phyloP scores from a whole-genome alignment of 1,139 yeast genomes.

The Sugiyamaella castrensis region DNA sequence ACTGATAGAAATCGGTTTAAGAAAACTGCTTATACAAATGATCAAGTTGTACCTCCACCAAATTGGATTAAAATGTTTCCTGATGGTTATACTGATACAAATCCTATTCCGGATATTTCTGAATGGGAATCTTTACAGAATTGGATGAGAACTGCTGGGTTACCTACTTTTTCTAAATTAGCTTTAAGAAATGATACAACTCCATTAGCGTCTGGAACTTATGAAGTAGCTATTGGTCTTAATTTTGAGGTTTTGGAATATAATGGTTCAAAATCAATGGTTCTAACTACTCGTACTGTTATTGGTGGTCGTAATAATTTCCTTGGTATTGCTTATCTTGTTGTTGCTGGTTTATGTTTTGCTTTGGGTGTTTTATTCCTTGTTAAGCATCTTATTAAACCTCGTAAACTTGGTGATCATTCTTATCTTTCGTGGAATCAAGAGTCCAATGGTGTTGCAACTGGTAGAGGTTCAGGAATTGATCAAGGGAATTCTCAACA shows the following conservation, averaged over 20 bases:
- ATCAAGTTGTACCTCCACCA: constrained; percentile 91
- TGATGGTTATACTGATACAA: constrained; percentile 81
- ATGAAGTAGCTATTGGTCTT: constrained; percentile 68
- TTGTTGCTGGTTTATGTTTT: constrained; percentile 86
- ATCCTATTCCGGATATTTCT: constrained; percentile 73
- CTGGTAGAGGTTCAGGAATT: constrained; percentile 5
- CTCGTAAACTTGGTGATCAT: constrained; percentile 74
- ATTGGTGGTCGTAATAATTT: constrained; percentile 90
- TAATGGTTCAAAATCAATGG: constrained; percentile 78
- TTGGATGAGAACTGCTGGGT: constrained; percentile 96
- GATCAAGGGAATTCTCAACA: constrained; percentile 10
- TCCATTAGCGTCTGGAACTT: constrained; percentile 59
- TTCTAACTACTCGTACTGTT: constrained; percentile 77
- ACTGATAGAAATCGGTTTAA: constrained; percentile 75
- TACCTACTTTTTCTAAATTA: constrained; percentile 80
- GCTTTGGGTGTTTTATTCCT: constrained; percentile 57
- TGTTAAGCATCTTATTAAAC: constrained; percentile 59
- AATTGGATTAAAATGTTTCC: constrained; percentile 86
- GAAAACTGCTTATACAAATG: constrained; percentile 66
- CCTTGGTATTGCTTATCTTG: constrained; percentile 86
- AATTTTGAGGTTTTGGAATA: constrained; percentile 86
- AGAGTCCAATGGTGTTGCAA: constrained; percentile 22
- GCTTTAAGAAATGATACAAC: constrained; percentile 75
- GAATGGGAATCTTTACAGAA: constrained; percentile 84
- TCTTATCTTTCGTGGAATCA: constrained; percentile 72